Conservation (phyloP, 2,329 filamentous ascomycete genomes). For the Proliferodiscus dingleyae region DNA sequence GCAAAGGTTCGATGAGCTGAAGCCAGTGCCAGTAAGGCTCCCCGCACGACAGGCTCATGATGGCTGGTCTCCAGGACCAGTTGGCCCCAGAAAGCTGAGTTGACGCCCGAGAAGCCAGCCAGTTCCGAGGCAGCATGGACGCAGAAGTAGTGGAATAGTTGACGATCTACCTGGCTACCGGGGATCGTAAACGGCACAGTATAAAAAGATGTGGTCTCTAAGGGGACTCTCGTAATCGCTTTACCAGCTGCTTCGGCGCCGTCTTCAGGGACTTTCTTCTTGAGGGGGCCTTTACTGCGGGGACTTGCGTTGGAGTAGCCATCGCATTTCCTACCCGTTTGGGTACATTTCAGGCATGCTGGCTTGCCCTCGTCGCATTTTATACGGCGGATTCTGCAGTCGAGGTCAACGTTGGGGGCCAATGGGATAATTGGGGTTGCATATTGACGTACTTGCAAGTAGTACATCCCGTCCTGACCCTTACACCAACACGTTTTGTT, state of each 20-base stretch:
- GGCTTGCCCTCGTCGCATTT: not conserved
- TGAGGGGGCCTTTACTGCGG: not conserved
- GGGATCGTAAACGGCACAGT: constrained; percentile 55
- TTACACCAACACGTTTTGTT: not conserved
- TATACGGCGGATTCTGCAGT: not conserved
- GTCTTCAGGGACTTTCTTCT: not conserved
- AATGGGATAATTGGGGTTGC: not conserved
- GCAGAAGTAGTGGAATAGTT: not conserved
- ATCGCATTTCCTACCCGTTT: not conserved
- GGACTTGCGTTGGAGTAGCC: not conserved
- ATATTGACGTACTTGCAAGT: not conserved
- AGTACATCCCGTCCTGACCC: not conserved
- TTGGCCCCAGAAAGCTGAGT: constrained; percentile 57
- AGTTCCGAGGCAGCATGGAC: not conserved
- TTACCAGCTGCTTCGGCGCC: not conserved
- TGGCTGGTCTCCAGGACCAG: constrained; percentile 57
- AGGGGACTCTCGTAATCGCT: not conserved
- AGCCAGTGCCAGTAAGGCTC: constrained; percentile 3
- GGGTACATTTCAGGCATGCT: not conserved
- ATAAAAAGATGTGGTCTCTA: constrained; percentile 44
- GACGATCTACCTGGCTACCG: not conserved
- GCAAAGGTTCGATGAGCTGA: constrained; percentile 1
- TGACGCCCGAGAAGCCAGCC: constrained; percentile 57
- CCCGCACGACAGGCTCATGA: constrained; percentile 22
- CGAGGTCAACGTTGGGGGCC: not conserved